A percentile compares a stretch with the other conserved stretches of the same genome.
phyloP scores from a whole-genome alignment of 1,284 basidiomycete species.

The Polyporus tsugae region DNA sequence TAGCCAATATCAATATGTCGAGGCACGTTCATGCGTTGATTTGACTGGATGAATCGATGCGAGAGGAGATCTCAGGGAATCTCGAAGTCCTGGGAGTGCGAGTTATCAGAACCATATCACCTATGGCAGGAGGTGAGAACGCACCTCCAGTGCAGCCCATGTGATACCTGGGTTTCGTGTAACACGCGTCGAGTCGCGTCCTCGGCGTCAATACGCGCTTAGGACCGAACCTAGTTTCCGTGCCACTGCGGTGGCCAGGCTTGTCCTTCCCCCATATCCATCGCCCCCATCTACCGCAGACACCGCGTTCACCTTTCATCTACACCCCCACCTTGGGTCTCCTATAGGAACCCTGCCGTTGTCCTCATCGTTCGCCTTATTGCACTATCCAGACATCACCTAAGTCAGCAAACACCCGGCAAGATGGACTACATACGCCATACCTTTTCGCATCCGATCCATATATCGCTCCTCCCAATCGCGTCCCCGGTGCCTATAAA shows the following conservation, averaged over 20 bases:
- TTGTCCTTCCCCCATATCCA: slow-evolving; percentile 6
- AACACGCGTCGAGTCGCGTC: slow-evolving; percentile 7
- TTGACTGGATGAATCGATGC: neutral
- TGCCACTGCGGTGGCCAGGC: neutral
- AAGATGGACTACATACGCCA: neutral
- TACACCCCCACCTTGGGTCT: neutral
- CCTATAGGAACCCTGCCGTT: too few relatives aligned
- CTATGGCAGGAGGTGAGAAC: neutral
- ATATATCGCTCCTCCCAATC: neutral
- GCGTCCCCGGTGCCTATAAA: neutral
- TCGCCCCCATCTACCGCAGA: slow-evolving; percentile 10
- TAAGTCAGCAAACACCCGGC: neutral
- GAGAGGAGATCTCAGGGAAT: neutral
- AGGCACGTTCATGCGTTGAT: neutral
- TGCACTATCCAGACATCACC: neutral
- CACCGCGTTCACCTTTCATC: neutral
- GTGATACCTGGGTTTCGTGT: slow-evolving; percentile 6
- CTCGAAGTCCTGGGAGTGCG: neutral
- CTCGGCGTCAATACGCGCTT: slow-evolving; percentile 4
- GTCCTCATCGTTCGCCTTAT: neutral
- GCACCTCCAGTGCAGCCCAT: neutral
- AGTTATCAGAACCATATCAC: slow-evolving; percentile 6
- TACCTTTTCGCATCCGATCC: neutral
- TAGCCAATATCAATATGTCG: neutral
- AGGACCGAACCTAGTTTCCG: slow-evolving; percentile 1